phyloP scores from a whole-genome alignment of 192 early-diverging fungal genomes.

The Entomortierella beljakovae region DNA sequence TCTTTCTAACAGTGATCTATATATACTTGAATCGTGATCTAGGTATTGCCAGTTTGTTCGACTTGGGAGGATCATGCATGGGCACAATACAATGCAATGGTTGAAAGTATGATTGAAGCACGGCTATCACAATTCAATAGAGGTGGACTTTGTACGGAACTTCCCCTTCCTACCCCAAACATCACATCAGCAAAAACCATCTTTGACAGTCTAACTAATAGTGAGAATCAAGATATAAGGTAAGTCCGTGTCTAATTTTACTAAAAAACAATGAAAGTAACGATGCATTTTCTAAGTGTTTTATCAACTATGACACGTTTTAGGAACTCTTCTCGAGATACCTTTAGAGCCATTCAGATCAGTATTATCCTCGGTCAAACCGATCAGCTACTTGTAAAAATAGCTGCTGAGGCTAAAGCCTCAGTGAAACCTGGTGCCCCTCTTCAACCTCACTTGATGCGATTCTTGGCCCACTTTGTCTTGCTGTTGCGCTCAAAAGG shows the following conservation, averaged over 20 bases:
- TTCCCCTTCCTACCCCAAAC: conserved; percentile 19
- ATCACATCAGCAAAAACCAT: conserved; percentile 23
- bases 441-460: conserved; percentile 66
- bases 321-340: conserved; percentile 31
- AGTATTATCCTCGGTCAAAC: conserved; percentile 50
- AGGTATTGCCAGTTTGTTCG: conserved; percentile 78
- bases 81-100: conserved; percentile 79
- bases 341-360: conserved; percentile 36
- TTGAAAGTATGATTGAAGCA: conserved; percentile 68
- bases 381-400: conserved; percentile 25
- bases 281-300: too few species aligned
- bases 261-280: background rate
- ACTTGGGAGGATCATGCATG: conserved; percentile 92
- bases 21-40: background rate
- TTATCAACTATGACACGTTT: background rate
- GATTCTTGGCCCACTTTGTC: conserved; percentile 76
- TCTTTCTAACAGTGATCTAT: background rate
- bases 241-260: background rate
- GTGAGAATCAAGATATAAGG: conserved; percentile 24
- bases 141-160: conserved; percentile 16
- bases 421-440: conserved; percentile 19
- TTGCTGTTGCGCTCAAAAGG: conserved; percentile 72
- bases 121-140: conserved; percentile 38
- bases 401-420: conserved; percentile 28
- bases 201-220: conserved; percentile 28